Base-by-base conservation (phyloP, 1,284 basidiomycete species). In the Ustilago tritici region DNA sequence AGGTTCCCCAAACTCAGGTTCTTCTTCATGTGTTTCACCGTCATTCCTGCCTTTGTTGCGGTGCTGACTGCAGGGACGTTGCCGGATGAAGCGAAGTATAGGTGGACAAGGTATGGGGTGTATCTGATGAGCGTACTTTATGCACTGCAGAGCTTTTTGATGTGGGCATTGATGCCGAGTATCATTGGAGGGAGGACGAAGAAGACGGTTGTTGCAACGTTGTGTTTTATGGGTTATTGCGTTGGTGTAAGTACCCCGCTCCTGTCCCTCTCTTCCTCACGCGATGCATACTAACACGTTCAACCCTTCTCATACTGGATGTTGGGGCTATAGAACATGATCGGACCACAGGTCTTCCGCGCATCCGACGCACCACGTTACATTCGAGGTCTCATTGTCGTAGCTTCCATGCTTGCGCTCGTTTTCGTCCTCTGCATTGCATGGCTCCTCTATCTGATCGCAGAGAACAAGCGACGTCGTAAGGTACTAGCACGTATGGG, bases 111-210 rank as follows among this genome's bases (percentile, higher is more conserved):
- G 55, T 83, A 79, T 77, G 79, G 79, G 7, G 55, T 78, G 15
- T 84, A 83, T 56, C 67, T 84, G 32, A 80, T 85, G 56, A 73
- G 78, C 23, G 79, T 81, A 19, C 72, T 82, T 53, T 82, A 80
- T 41, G 78, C 78, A n/a, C 65, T 86, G 40, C 76, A 81, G 34
- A 56, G 69, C 12, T 82, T 83, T 65, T 75, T 81, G 23, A 80
- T 76, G 36, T 84, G 82, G 84, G 67, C 82, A 1, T 63, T 86
- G 14, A 80, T 86, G 64, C 76, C 80, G 4, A 80, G 76, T 28
- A 85, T 84, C 68, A 76, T 82, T n/a, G 83, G 81, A 14, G 85
- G 85, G 8, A 73, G 83, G 49, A 86, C 85, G 31, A 84, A 85
- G 61, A 81, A 82, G 65, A 82, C 79, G 34, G 77, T 84, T 11